Evolutionary conservation across 495 filamentous ascomycete species (phyloP).

Genomic region (Apiosordaria backusii): DNA sequence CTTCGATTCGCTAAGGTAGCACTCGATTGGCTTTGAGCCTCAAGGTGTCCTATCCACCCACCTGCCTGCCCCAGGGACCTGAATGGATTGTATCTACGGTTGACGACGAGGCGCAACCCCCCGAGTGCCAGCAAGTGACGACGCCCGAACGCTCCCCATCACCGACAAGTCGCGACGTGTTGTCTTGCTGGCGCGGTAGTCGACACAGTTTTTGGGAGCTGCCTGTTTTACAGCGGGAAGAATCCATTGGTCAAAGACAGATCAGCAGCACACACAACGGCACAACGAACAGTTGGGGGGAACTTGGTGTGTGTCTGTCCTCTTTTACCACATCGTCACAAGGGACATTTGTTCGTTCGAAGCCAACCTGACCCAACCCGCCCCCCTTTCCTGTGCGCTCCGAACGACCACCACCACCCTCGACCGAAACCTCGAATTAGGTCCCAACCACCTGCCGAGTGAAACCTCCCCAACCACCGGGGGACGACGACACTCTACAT

Average conservation of each 20-base stretch:
- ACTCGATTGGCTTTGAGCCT: neutral
- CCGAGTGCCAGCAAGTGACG: neutral
- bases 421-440: neutral
- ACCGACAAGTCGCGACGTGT: neutral
- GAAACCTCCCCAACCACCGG: neutral
- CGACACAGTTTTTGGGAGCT: neutral
- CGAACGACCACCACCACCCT: neutral
- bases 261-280: neutral
- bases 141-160: neutral
- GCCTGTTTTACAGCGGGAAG: neutral
- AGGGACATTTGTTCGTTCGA: slow-evolving; percentile 14
- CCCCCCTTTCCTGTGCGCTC: neutral
- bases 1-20: neutral
- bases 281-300: neutral
- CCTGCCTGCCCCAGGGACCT: neutral
- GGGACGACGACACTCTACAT: neutral
- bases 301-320: neutral
- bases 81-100: neutral
- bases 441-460: neutral
- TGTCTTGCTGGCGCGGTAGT: neutral
- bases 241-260: neutral
- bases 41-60: neutral
- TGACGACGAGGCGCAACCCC: neutral
- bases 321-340: slow-evolving; percentile 12
- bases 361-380: neutral